Conservation (phyloP, 1,284 basidiomycete species). For the Cutaneotrichosporon spelunceum region DNA sequence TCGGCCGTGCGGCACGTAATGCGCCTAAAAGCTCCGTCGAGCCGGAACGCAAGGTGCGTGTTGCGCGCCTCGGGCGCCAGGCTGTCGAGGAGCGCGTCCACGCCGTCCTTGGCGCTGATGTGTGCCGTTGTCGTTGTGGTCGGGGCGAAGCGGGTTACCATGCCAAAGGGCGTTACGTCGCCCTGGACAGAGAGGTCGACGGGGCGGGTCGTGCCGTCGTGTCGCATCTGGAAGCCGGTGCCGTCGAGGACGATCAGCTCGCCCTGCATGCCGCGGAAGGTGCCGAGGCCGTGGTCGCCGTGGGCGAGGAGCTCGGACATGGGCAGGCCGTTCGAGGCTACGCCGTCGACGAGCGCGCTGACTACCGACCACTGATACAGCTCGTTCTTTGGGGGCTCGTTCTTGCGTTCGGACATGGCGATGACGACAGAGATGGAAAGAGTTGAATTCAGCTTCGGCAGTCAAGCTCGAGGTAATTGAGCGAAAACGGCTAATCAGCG, state of each 20-base stretch:
- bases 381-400: constrained; percentile 12
- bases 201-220: constrained; percentile 17
- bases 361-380: constrained; percentile 22
- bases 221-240: constrained; percentile 18
- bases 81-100: constrained; percentile 11
- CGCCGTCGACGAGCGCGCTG: constrained; percentile 18
- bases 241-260: constrained; percentile 22
- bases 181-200: not conserved
- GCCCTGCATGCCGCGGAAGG: constrained; percentile 16
- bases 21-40: constrained; percentile 19
- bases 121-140: not conserved
- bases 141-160: constrained; percentile 14
- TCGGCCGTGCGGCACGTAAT: constrained; percentile 19
- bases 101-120: constrained; percentile 11
- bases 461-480: not conserved
- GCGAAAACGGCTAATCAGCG: not conserved
- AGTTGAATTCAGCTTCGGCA: too few relatives aligned
- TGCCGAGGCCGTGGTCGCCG: constrained; percentile 23
- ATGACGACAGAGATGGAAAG: too few relatives aligned
- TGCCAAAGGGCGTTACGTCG: constrained; percentile 20
- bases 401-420: not conserved
- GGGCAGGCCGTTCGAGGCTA: constrained; percentile 14
- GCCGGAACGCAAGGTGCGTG: constrained; percentile 20
- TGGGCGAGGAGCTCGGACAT: constrained; percentile 11
- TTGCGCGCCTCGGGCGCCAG: constrained; percentile 13